Percentiles rank a stretch among this genome's conserved stretches.
These are phyloP conservation scores for Cladosporium sp. DNA, from an alignment of 2,329 filamentous ascomycete species.

Conservation along the genomic window DNA sequence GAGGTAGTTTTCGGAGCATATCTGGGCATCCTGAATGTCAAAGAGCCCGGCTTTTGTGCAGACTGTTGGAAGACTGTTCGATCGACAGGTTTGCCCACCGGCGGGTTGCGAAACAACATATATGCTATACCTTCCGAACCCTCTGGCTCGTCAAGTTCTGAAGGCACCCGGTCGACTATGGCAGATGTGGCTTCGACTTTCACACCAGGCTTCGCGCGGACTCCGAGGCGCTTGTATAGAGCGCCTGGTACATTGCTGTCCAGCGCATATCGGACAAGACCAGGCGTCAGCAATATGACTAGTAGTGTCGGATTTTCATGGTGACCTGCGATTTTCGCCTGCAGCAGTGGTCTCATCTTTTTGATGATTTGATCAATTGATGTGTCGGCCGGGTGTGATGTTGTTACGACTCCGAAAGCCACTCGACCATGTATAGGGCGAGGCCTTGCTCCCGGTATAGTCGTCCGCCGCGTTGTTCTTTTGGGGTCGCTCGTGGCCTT, in stretches of 20 bases:
- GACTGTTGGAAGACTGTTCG: conserved; percentile 24
- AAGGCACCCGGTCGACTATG: conserved; percentile 36
- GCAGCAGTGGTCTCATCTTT: conserved; percentile 1
- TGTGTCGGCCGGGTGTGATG: conserved; percentile 15
- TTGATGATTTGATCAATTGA: conserved; percentile 21
- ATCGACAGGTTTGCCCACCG: not conserved
- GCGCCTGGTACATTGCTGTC: conserved; percentile 24
- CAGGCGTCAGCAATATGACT: conserved; percentile 31
- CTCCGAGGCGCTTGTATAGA: conserved; percentile 25
- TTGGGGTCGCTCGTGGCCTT: not conserved
- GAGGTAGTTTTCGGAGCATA: not conserved
- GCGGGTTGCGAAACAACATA: conserved; percentile 9
- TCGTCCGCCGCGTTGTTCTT: not conserved
- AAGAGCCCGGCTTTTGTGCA: conserved; percentile 35
- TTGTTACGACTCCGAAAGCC: conserved; percentile 21
- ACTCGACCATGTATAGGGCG: not conserved
- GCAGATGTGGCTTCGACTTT: conserved; percentile 32
- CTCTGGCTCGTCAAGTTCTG: conserved; percentile 5
- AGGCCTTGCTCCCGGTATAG: not conserved
- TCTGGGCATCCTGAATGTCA: conserved; percentile 29
- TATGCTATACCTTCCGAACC: conserved; percentile 38
- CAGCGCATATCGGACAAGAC: conserved; percentile 31
- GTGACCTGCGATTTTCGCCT: not conserved
- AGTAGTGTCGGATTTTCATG: conserved; percentile 8
- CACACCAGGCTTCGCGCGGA: conserved; percentile 22